These are phyloP conservation scores for Scedosporium boydii DNA, from an alignment of 2,329 filamentous ascomycete species.

Conservation along the genomic window DNA sequence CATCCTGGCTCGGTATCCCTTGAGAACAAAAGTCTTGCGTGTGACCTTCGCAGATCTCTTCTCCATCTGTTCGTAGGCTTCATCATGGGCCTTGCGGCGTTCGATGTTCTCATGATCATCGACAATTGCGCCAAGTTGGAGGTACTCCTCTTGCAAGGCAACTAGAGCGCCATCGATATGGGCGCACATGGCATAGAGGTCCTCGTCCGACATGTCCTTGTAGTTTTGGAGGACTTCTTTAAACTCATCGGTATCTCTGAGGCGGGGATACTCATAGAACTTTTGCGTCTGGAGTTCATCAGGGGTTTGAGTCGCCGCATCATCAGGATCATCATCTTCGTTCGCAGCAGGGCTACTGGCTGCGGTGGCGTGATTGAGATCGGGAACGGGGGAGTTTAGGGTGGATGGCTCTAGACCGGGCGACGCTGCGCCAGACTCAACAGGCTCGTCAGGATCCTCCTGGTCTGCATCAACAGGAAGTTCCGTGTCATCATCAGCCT, in stretches of 20 bases:
- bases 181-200: constrained; percentile 34
- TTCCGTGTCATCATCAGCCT: constrained; percentile 2
- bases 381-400: not conserved
- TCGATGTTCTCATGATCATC: constrained; percentile 50
- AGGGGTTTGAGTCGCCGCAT: constrained; percentile 4
- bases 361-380: constrained; percentile 5
- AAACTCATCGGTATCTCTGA: constrained; percentile 41
- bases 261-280: constrained; percentile 37
- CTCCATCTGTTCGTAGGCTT: constrained; percentile 39
- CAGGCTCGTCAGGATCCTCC: constrained; percentile 16
- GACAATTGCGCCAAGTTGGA: constrained; percentile 36
- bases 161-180: constrained; percentile 34
- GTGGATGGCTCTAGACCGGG: not conserved
- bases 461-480: constrained; percentile 12
- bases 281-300: constrained; percentile 10
- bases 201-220: constrained; percentile 36
- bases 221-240: constrained; percentile 36
- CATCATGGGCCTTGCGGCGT: constrained; percentile 33
- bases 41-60: not conserved
- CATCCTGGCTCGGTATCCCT: constrained; percentile 39
- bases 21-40: constrained; percentile 32
- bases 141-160: constrained; percentile 47
- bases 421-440: constrained; percentile 12
- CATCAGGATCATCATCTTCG: constrained; percentile 14
- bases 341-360: constrained; percentile 3